Conservation (phyloP, 129 eudicot species). For the Daucus carota region DNA sequence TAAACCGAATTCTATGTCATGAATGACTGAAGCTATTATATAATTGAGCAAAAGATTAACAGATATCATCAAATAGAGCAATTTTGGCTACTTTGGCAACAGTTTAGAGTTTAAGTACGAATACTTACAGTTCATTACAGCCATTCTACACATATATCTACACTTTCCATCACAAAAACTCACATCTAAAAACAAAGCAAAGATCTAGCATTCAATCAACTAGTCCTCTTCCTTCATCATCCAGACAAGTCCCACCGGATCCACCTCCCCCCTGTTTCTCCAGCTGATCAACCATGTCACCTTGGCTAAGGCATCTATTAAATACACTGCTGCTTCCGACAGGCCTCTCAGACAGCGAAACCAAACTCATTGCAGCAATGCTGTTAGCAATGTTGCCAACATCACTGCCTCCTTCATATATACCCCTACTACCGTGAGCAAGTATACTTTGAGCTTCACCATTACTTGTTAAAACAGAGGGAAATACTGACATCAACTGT, state of each 20-base stretch:
- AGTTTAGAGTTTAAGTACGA: neutral
- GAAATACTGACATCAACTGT: slow-evolving; percentile 41
- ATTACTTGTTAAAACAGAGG: slow-evolving; percentile 33
- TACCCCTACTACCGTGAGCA: slow-evolving; percentile 54
- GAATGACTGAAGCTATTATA: too few relatives aligned
- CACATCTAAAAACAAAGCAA: slow-evolving; percentile 6
- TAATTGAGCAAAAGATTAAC: neutral
- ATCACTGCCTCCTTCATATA: slow-evolving; percentile 47
- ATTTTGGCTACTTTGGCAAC: neutral
- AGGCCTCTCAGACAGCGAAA: slow-evolving; percentile 31
- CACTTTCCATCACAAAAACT: slow-evolving; percentile 22
- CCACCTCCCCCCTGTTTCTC: slow-evolving; percentile 29
- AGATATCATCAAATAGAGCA: neutral
- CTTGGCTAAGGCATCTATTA: slow-evolving; percentile 26
- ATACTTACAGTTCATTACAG: slow-evolving; percentile 10
- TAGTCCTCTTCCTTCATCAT: slow-evolving; percentile 12
- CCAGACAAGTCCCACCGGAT: slow-evolving; percentile 25
- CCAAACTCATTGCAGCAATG: slow-evolving; percentile 49
- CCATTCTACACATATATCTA: slow-evolving; percentile 24
- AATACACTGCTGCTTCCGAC: slow-evolving; percentile 14
- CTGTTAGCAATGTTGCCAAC: slow-evolving; percentile 41
- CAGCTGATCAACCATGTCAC: slow-evolving; percentile 30
- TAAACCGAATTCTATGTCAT: too few relatives aligned
- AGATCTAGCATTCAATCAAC: slow-evolving; percentile 7
- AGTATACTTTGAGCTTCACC: slow-evolving; percentile 23